Base-by-base conservation (phyloP, 2,329 filamentous ascomycete species). In the Paecilomyces niveus region DNA sequence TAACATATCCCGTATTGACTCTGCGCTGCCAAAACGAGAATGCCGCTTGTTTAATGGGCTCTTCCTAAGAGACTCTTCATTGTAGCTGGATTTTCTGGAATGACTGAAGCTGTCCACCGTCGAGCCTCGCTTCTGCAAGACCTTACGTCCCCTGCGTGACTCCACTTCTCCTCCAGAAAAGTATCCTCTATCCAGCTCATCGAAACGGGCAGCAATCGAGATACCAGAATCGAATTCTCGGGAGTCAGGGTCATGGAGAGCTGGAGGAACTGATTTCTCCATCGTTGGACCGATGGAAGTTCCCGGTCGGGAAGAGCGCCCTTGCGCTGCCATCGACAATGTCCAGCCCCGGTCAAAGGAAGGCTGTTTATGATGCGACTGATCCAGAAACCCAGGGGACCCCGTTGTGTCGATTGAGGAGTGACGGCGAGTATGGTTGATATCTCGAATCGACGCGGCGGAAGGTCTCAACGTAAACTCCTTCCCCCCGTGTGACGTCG, bases 101-200 rank as follows among this genome's bases (percentile, higher is more conserved):
- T 90, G 85, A 61, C 75, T 79, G 39, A 77, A 61, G 53, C 72
- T 74, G 33, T 70, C 69, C 52, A 65, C 63, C 4, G 63, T 74
- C 61, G 74, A 75, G 50, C 72, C 71, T 35, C 89, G 87, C 76
- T 94, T 95, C 73, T 90, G 90, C 63, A 97, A 78, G 53, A 94
- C 80, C 69, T 91, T 95, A 53, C 89, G 84, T 55, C 71, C 75
- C 66, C 84, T 86, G 59, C 88, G 85, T 51, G 84, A 84, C 62
- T 97, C 92, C 10, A 86, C 80, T 68, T 97, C 93, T 15, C 89
- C 89, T 2, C 92, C 91, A 7, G 93, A 97, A 70, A 97, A 96
- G 73, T 97, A 97, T 24, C 92, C 93, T 35, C 91, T 85, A 67
- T 97, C 94, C 15, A 90, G 73, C 61, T 95, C 89, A 58, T 76